A percentile compares a stretch with the other conserved stretches of the same genome.
Evolutionary conservation across 176 grass and related monocot genomes (phyloP).

Genomic region (Hsuehochloa calcarea): DNA sequence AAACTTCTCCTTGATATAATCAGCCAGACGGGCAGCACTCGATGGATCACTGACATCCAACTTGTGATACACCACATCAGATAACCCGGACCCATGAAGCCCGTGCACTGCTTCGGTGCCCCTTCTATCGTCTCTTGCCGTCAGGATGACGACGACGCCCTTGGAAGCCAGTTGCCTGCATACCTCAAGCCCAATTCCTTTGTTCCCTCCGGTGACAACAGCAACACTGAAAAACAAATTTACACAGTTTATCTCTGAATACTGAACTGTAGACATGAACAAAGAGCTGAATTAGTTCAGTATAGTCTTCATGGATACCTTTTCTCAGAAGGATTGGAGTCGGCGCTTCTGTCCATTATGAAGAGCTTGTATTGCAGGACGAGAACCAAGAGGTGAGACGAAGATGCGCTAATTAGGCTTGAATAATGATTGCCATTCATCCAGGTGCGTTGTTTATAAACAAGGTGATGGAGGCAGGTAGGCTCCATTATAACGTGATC

Average conservation of each 20-base stretch:
- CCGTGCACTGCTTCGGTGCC: conserved; percentile 25
- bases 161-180: conserved; percentile 46
- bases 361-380: background rate
- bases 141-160: conserved; percentile 51
- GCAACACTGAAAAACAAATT: conserved; percentile 33
- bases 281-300: background rate
- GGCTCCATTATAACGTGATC: background rate
- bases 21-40: conserved; percentile 29
- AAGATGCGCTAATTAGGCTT: background rate
- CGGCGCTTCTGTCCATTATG: conserved; percentile 10
- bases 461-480: background rate
- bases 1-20: conserved; percentile 46
- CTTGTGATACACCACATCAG: conserved; percentile 41
- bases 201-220: conserved; percentile 59
- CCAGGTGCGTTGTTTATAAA: background rate
- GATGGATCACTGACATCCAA: conserved; percentile 42
- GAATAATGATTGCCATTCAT: background rate
- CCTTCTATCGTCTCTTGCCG: conserved; percentile 46
- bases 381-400: background rate
- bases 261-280: background rate
- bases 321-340: background rate
- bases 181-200: conserved; percentile 59
- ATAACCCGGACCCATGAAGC: conserved; percentile 24
- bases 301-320: conserved; percentile 6
- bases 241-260: background rate